phyloP scores from a whole-genome alignment of 495 filamentous ascomycete genomes.

The Bryoglossum gracile region DNA sequence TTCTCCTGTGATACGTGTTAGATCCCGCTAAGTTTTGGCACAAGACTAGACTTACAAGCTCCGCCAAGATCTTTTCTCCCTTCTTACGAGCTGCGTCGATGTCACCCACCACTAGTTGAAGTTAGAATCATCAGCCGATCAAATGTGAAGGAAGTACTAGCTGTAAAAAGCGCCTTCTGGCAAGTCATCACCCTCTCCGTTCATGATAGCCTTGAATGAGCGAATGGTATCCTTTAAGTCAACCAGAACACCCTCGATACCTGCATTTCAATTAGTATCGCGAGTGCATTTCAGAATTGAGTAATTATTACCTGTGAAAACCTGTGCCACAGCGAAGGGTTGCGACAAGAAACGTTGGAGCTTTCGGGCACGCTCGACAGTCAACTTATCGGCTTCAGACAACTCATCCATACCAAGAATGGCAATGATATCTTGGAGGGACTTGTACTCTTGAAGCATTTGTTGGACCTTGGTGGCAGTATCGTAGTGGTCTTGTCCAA shows the following conservation, averaged over 20 bases:
- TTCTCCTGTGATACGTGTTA: neutral
- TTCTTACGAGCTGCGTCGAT: conserved; percentile 87
- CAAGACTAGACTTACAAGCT: conserved; percentile 42
- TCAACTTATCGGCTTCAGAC: conserved; percentile 97
- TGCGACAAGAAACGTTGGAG: conserved; percentile 98
- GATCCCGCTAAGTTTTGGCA: neutral
- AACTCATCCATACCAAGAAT: conserved; percentile 99
- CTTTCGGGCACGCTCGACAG: conserved; percentile 99
- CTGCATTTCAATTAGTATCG: conserved; percentile 3
- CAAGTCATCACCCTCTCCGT: conserved; percentile 89
- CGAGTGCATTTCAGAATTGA: neutral
- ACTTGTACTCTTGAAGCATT: conserved; percentile 99
- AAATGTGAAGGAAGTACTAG: conserved; percentile 40
- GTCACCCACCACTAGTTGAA: conserved; percentile 65
- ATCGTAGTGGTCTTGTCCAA: conserved; percentile 95
- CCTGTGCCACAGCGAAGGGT: conserved; percentile 98
- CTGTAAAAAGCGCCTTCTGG: conserved; percentile 97
- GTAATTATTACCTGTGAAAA: conserved; percentile 62
- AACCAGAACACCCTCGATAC: conserved; percentile 96
- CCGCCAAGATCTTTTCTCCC: conserved; percentile 99
- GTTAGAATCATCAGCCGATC: conserved; percentile 1
- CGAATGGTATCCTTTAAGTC: conserved; percentile 96
- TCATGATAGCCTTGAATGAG: conserved; percentile 96
- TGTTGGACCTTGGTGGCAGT: conserved; percentile 92
- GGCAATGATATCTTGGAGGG: conserved; percentile 99